phyloP scores from a whole-genome alignment of 2,329 filamentous ascomycete genomes.

The Penicillium corylophilum region DNA sequence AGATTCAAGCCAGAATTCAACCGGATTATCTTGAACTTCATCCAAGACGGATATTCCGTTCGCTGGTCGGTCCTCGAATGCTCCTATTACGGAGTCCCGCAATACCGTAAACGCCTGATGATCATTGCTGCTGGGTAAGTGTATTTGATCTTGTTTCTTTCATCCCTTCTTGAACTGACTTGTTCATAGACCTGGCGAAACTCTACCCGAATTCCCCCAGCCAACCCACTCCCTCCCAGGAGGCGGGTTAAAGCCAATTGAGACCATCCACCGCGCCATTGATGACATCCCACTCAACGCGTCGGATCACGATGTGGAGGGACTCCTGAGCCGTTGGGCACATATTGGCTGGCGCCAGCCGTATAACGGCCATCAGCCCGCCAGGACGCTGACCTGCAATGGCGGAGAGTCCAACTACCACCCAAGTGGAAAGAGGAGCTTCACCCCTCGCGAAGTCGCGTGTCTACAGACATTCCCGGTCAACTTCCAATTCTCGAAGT shows the following conservation, averaged over 20 bases:
- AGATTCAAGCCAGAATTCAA: conserved; percentile 58
- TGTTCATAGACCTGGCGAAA: conserved; percentile 66
- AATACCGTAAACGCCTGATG: conserved; percentile 50
- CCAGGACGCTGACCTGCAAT: conserved; percentile 61
- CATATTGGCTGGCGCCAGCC: conserved; percentile 31
- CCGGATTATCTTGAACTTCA: conserved; percentile 63
- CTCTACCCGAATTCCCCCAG: conserved; percentile 63
- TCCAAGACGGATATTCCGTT: conserved; percentile 65
- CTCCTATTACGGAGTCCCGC: conserved; percentile 51
- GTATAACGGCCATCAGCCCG: conserved; percentile 53
- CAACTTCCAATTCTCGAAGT: conserved; percentile 56
- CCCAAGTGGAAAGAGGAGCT: conserved; percentile 61
- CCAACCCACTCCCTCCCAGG: conserved; percentile 54
- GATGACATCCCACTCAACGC: conserved; percentile 40
- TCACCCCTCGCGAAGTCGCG: conserved; percentile 68
- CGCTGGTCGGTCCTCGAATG: conserved; percentile 63
- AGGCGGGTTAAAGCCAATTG: conserved; percentile 32
- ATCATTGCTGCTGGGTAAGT: conserved; percentile 55
- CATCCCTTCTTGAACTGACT: conserved; percentile 3
- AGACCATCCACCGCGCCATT: conserved; percentile 47
- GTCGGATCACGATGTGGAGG: conserved; percentile 43
- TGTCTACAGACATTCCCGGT: conserved; percentile 68
- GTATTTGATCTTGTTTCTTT: not conserved
- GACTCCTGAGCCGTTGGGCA: conserved; percentile 8
- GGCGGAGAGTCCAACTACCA: conserved; percentile 64